Evolutionary conservation across 441 rosid genomes (phyloP).

Genomic region (Sinapis alba): DNA sequence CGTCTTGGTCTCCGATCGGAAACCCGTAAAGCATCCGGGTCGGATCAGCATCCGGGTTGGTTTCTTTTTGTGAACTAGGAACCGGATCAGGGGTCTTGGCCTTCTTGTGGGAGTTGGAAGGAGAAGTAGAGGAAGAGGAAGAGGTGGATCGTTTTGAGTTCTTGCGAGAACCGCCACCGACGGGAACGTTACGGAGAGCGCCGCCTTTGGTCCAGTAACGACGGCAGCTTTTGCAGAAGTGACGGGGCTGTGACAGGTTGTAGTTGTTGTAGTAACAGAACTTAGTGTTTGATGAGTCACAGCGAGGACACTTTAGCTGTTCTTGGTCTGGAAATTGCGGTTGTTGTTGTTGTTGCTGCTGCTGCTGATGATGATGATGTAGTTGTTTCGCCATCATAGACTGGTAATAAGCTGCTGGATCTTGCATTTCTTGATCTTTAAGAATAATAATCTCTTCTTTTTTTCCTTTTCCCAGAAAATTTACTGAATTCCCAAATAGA

Average conservation of each 20-base stretch:
- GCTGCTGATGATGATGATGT: not conserved
- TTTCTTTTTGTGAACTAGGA: not conserved
- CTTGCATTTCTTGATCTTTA: constrained; percentile 35
- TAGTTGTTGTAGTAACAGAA: constrained; percentile 46
- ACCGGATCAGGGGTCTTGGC: constrained; percentile 38
- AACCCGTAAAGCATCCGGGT: constrained; percentile 42
- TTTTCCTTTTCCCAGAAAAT: not conserved
- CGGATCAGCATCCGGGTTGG: constrained; percentile 30
- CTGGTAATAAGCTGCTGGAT: constrained; percentile 43
- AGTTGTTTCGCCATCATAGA: constrained; percentile 38
- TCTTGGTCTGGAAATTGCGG: constrained; percentile 39
- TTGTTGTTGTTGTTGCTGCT: not conserved
- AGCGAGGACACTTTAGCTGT: constrained; percentile 42
- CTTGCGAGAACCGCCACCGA: constrained; percentile 42
- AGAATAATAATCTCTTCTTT: not conserved
- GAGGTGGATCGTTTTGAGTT: constrained; percentile 38
- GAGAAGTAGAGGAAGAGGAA: constrained; percentile 14
- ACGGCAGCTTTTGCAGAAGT: constrained; percentile 46
- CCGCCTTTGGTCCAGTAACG: constrained; percentile 47
- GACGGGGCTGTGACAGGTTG: constrained; percentile 44
- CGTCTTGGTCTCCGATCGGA: constrained; percentile 40
- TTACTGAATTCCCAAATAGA: not conserved
- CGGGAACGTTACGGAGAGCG: constrained; percentile 43
- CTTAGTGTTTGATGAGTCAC: constrained; percentile 40
- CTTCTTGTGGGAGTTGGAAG: constrained; percentile 21